Evolutionary conservation across 805 yeast genomes (phyloP).

Genomic region (Saturnispora quitensis): DNA sequence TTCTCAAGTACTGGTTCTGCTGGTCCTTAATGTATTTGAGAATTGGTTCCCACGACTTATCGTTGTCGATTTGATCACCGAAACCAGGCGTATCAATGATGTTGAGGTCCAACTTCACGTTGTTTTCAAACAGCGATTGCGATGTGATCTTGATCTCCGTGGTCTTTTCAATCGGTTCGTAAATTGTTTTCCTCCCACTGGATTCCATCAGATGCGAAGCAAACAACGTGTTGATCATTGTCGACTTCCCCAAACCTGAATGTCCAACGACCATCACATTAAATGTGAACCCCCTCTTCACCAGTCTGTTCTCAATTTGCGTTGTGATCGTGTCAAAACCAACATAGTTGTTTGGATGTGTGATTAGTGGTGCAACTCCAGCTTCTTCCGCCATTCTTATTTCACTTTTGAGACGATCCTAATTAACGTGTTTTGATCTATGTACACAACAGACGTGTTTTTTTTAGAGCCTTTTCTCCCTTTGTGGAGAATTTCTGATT

Average conservation of each 20-base stretch:
- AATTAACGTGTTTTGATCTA: not conserved
- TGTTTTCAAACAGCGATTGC: constrained; percentile 74
- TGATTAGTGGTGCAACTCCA: constrained; percentile 3
- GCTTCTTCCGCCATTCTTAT: not conserved
- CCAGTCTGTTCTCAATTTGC: constrained; percentile 85
- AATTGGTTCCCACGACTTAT: constrained; percentile 94
- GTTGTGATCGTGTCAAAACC: constrained; percentile 95
- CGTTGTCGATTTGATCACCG: constrained; percentile 94
- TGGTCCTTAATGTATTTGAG: constrained; percentile 92
- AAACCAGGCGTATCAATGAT: constrained; percentile 97
- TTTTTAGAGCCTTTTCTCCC: not conserved
- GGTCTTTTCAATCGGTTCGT: constrained; percentile 75
- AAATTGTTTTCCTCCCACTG: constrained; percentile 57
- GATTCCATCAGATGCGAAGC: constrained; percentile 70
- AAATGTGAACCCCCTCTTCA: constrained; percentile 90
- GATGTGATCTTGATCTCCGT: constrained; percentile 68
- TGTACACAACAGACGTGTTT: not conserved
- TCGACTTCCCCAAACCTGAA: constrained; percentile 91
- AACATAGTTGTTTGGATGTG: constrained; percentile 70
- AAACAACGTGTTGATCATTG: constrained; percentile 83
- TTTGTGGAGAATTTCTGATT: not conserved
- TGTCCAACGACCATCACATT: constrained; percentile 91
- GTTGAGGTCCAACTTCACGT: constrained; percentile 76
- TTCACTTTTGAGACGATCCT: not conserved
- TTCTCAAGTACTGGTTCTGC: constrained; percentile 82